Percentiles rank a stretch among this genome's conserved stretches.
phyloP scores from a whole-genome alignment of 768 basidiomycete species.

The Mycena filopes region DNA sequence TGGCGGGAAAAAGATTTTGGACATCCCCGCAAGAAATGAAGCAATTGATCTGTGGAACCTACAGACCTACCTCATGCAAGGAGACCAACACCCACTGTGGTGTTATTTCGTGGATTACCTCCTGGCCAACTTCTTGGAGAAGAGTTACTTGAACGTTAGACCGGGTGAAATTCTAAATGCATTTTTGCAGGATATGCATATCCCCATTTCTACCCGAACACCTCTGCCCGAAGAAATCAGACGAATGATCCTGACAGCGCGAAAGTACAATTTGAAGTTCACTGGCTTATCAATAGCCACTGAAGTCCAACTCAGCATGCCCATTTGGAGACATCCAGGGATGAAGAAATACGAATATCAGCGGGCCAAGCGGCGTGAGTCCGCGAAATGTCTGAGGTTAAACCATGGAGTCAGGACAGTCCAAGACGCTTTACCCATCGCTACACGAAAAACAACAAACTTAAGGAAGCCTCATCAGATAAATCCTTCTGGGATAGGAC shows the following conservation, averaged over 20 bases:
- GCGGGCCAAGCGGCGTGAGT: background rate
- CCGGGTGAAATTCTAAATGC: background rate
- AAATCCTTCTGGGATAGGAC: too few species aligned
- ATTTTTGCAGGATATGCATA: too few species aligned
- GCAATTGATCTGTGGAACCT: conserved; percentile 10
- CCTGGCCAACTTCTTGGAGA: conserved; percentile 7
- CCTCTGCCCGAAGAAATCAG: too few species aligned
- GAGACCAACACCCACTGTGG: background rate
- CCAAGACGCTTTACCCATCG: background rate
- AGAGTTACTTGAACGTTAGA: conserved; percentile 7
- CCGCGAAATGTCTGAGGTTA: background rate
- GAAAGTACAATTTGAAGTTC: too few species aligned
- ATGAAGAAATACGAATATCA: background rate
- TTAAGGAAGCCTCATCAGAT: too few species aligned
- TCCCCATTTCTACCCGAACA: too few species aligned
- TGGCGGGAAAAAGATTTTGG: conserved; percentile 14
- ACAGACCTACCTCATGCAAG: background rate
- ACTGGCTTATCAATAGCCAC: background rate
- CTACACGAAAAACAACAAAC: conserved; percentile 3
- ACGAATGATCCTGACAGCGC: too few species aligned
- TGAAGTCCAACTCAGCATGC: background rate
- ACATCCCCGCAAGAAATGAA: conserved; percentile 3
- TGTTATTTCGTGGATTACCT: conserved; percentile 11
- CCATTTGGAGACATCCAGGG: conserved; percentile 10
- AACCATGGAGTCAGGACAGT: conserved; percentile 7